Evolutionary conservation across 768 basidiomycete species (phyloP), one percentile per base, ranked within the genome.

Genomic region (Cyclocybe aegerita): DNA sequence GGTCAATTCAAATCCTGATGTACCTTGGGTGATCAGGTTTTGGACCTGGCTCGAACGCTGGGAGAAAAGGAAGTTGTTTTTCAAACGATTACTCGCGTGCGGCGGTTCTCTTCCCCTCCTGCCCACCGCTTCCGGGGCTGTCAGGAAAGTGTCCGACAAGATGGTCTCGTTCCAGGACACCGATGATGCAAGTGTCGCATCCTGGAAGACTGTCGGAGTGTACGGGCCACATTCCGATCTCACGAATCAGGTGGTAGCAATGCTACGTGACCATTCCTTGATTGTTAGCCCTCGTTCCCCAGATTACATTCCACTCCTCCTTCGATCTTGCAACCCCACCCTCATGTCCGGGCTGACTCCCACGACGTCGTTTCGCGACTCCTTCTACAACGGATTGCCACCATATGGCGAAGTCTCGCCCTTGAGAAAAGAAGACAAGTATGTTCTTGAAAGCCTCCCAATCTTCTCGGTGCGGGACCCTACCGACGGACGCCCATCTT

Each of bases 11-110:
- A 11, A 14, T 40, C 33, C 32, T 2, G 40, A 46, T 4, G 15
- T 46, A n/a, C 30, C 42, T 7, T 57, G 52, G 52, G 6, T 50
- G 12, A 16, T 57, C 30, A 39, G 40, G 4, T 57, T 57, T 43
- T 57, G 56, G 56, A 46, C 48, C 1, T 57, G 56, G 56, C 10
- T 51, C 12, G 41, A 36, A 1, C 12, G 10, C 4, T 53, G 48
- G 52, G 6, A 35, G 9, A 36, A 44, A 34, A 11, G 34, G n/a
- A 7, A 3, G 9, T 9, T 9, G 3, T 57, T 43, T 29, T 52
- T 56, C 33, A 15, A 40, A 16, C 15, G 4, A 2, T 31, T 34
- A 10, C 11, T 49, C 1, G n/a, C 4, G 11, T 16, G 15, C 15
- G 31, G 51, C 14, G 37, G 14, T 7, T 2, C 38, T 11, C 37